Percentiles rank a stretch among this genome's conserved stretches.
Evolutionary conservation across 2,329 filamentous ascomycete genomes (phyloP).

Genomic region (Rhynchosporium graminicola): DNA sequence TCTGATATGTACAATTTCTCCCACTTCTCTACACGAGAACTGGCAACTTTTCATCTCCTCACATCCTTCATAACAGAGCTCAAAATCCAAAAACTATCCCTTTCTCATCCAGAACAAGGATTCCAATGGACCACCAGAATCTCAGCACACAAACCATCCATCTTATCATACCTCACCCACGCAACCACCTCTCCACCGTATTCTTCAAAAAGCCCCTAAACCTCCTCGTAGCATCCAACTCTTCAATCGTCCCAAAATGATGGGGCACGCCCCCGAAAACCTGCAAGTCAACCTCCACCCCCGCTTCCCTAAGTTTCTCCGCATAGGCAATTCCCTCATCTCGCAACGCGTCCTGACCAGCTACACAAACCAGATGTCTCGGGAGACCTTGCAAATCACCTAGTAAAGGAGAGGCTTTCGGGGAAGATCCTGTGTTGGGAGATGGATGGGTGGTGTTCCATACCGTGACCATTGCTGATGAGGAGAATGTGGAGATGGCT

Average conservation of each 20-base stretch:
- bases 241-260: neutral
- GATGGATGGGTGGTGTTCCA: conserved; percentile 2
- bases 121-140: too few species aligned
- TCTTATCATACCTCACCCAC: too few species aligned
- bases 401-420: neutral
- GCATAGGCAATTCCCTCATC: conserved; percentile 17
- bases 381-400: conserved; percentile 1
- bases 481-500: neutral
- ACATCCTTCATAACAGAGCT: too few species aligned
- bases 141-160: too few species aligned
- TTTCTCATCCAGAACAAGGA: too few species aligned
- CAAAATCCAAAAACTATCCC: too few species aligned
- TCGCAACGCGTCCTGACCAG: conserved; percentile 13
- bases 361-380: neutral
- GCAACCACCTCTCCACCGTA: neutral
- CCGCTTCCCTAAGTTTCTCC: neutral
- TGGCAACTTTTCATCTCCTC: too few species aligned
- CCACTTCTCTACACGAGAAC: too few species aligned
- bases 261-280: conserved; percentile 1
- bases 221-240: neutral
- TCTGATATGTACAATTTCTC: too few species aligned
- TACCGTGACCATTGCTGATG: conserved; percentile 2
- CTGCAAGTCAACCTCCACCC: neutral
- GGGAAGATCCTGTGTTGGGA: neutral
- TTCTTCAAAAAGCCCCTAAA: neutral